A percentile compares a stretch with the other conserved stretches of the same genome.
phyloP scores from a whole-genome alignment of 192 early-diverging fungal species.

The Gaertneriomyces semiglobifer region DNA sequence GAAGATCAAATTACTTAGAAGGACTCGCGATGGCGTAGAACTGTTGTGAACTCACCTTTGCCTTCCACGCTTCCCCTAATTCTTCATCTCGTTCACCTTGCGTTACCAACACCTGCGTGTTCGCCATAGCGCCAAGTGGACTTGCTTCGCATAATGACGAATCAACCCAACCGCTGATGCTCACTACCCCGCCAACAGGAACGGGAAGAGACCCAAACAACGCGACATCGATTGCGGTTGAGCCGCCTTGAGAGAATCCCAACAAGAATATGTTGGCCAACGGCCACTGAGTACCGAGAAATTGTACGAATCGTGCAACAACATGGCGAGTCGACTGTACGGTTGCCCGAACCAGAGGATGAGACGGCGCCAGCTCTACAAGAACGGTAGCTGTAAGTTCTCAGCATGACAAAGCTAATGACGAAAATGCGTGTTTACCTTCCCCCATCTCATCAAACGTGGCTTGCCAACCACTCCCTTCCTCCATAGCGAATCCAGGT shows the following conservation, averaged over 20 bases:
- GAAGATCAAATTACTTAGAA: background rate
- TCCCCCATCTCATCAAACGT: constrained; percentile 56
- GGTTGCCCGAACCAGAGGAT: background rate
- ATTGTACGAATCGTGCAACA: background rate
- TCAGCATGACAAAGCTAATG: constrained; percentile 22
- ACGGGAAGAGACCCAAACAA: constrained; percentile 44
- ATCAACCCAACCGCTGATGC: constrained; percentile 57
- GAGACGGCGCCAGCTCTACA: constrained; percentile 3
- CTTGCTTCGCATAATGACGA: constrained; percentile 34
- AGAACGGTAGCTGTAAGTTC: constrained; percentile 5
- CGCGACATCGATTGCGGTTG: constrained; percentile 62
- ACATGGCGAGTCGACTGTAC: background rate
- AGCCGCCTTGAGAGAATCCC: constrained; percentile 74
- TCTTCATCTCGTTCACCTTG: constrained; percentile 37
- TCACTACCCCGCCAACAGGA: constrained; percentile 56
- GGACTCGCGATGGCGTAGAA: background rate
- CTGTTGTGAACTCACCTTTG: too few relatives aligned
- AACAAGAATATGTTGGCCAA: constrained; percentile 56
- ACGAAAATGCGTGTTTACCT: constrained; percentile 4
- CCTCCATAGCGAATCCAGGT: constrained; percentile 45
- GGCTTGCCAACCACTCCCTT: constrained; percentile 65
- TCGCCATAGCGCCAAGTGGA: constrained; percentile 25
- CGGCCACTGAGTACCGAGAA: constrained; percentile 14
- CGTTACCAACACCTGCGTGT: constrained; percentile 48
- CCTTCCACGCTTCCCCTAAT: too few relatives aligned